A percentile compares a stretch with the other conserved stretches of the same genome.
Evolutionary conservation across 768 basidiomycete species (phyloP).

Genomic region (Scleroderma citrinum): DNA sequence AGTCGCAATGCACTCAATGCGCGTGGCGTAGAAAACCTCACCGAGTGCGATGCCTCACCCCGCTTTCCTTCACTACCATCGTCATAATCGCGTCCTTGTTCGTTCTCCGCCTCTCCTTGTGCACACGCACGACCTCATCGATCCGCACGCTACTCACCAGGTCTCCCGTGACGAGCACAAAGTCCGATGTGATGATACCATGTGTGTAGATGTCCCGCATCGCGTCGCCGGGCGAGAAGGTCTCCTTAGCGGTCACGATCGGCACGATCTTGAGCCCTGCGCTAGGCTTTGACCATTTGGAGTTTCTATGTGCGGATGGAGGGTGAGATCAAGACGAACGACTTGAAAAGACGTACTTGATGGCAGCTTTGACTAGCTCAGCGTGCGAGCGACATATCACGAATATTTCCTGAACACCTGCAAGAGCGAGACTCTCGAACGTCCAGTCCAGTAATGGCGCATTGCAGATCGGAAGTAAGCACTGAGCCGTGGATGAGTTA

Average conservation of each 20-base stretch:
- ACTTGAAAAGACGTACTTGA: constrained; percentile 47
- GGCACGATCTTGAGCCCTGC: constrained; percentile 80
- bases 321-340: neutral
- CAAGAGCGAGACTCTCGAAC: constrained; percentile 89
- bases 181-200: constrained; percentile 85
- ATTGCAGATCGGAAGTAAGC: constrained; percentile 91
- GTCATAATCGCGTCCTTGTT: constrained; percentile 97
- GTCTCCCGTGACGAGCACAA: constrained; percentile 87
- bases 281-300: constrained; percentile 79
- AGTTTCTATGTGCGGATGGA: constrained; percentile 43
- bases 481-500: constrained; percentile 41
- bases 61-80: constrained; percentile 84
- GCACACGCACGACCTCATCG: constrained; percentile 81
- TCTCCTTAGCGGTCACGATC: constrained; percentile 80
- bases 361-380: constrained; percentile 76
- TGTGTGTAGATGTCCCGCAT: constrained; percentile 92
- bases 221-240: constrained; percentile 85
- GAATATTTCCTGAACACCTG: constrained; percentile 94
- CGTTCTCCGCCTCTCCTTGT: constrained; percentile 78
- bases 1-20: constrained; percentile 6
- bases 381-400: constrained; percentile 91
- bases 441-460: constrained; percentile 94
- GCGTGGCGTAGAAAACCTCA: constrained; percentile 25
- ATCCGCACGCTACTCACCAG: constrained; percentile 91
- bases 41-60: constrained; percentile 68